Conservation (phyloP, 805 yeast genomes). For the Candida dendrica region DNA sequence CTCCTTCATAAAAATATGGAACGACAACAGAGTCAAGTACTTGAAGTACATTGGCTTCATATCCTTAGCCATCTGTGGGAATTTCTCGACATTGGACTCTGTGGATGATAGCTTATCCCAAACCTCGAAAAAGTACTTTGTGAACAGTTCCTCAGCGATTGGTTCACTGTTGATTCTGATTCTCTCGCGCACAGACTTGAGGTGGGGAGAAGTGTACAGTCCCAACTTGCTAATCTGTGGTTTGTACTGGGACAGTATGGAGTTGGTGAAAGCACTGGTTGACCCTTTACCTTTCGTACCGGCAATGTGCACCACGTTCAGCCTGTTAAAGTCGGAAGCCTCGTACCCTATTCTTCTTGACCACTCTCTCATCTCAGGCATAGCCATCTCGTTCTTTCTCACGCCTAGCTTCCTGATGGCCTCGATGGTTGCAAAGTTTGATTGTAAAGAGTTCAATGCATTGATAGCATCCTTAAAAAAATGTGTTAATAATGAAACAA, state of each 20-base stretch:
- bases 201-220: constrained; percentile 93
- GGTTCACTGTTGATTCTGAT: constrained; percentile 85
- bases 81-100: constrained; percentile 43
- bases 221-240: constrained; percentile 59
- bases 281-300: constrained; percentile 99
- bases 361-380: constrained; percentile 86
- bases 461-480: constrained; percentile 59
- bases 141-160: constrained; percentile 68
- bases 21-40: constrained; percentile 80
- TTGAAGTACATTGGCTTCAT: constrained; percentile 91
- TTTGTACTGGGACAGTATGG: constrained; percentile 62
- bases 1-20: constrained; percentile 83
- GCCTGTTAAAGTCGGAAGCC: constrained; percentile 58
- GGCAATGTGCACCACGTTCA: constrained; percentile 85
- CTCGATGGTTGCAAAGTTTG: constrained; percentile 86
- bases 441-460: constrained; percentile 80
- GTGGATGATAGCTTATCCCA: constrained; percentile 74
- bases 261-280: constrained; percentile 88
- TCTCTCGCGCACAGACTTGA: constrained; percentile 88
- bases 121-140: constrained; percentile 88
- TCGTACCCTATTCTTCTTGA: constrained; percentile 59
- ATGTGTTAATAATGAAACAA: no score
- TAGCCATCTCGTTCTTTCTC: constrained; percentile 56
- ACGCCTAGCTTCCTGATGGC: constrained; percentile 65
- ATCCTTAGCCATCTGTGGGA: constrained; percentile 68